Evolutionary conservation across 208 protist species (phyloP).

Genomic region (Crithidia bombi): DNA sequence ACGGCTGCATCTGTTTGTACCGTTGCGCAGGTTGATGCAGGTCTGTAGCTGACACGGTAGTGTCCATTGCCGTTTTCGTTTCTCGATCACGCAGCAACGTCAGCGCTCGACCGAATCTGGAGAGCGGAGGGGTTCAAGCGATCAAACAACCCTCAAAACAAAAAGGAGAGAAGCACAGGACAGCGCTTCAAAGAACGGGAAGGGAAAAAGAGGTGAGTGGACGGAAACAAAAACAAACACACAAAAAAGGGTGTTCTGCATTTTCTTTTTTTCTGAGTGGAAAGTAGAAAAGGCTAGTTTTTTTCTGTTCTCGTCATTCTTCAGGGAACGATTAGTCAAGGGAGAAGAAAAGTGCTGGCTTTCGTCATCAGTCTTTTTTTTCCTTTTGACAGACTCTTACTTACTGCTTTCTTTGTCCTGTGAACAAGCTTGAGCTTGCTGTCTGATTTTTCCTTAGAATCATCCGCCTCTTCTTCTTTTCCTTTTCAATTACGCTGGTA

Average conservation of each 20-base stretch:
- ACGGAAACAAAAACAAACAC: neutral
- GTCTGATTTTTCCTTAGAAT: too few species aligned
- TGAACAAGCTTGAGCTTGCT: too few species aligned
- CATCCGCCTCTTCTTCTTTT: conserved; percentile 15
- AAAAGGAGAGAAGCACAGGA: neutral
- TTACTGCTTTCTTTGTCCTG: too few species aligned
- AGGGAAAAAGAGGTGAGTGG: too few species aligned
- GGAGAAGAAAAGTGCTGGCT: neutral
- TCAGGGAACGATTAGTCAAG: too few species aligned
- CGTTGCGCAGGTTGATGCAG: neutral
- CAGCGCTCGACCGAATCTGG: too few species aligned
- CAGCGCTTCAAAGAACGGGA: neutral
- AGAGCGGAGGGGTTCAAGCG: too few species aligned
- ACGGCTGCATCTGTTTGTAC: neutral
- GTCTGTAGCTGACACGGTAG: neutral
- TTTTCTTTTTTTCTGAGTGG: conserved; percentile 4
- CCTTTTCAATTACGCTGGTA: neutral
- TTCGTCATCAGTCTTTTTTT: neutral
- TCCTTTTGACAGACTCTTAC: neutral
- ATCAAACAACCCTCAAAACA: neutral
- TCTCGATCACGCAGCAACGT: too few species aligned
- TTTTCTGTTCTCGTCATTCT: neutral
- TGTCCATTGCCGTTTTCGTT: neutral
- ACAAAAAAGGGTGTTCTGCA: neutral
- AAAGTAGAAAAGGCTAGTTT: neutral